Percentiles rank a stretch among this genome's conserved stretches.
These are phyloP conservation scores for Lavandula angustifolia DNA, from an alignment of 257 asterid genomes.

Conservation along the genomic window DNA sequence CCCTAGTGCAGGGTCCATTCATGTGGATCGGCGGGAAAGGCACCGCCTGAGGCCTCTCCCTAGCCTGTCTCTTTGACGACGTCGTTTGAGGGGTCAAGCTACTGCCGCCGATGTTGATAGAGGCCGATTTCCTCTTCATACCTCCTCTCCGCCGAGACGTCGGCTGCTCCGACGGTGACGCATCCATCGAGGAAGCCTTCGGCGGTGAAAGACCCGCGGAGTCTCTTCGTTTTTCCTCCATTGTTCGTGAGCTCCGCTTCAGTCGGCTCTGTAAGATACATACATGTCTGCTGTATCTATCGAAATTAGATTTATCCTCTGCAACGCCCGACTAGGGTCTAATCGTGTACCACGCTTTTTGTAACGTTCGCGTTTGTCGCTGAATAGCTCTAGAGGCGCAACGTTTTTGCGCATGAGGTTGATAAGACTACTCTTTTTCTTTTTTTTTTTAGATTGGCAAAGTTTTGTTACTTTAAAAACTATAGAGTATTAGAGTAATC, in stretches of 20 bases:
- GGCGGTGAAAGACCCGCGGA: conserved; percentile 58
- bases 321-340: conserved; percentile 25
- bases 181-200: conserved; percentile 37
- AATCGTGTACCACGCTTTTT: neutral
- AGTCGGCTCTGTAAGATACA: conserved; percentile 38
- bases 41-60: conserved; percentile 69
- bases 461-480: too few species aligned
- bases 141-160: conserved; percentile 75
- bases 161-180: conserved; percentile 52
- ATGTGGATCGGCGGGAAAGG: conserved; percentile 86
- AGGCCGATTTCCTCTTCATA: conserved; percentile 74
- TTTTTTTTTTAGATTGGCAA: too few species aligned
- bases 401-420: too few species aligned
- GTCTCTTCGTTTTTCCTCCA: conserved; percentile 87
- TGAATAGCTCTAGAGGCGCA: neutral
- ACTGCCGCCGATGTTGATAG: conserved; percentile 55
- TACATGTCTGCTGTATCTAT: conserved; percentile 30
- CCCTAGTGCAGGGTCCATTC: conserved; percentile 92
- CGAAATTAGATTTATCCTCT: conserved; percentile 24
- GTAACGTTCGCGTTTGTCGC: too few species aligned
- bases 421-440: too few species aligned
- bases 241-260: conserved; percentile 39
- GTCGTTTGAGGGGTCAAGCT: conserved; percentile 52
- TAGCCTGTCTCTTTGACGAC: conserved; percentile 80
- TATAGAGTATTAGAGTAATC: too few species aligned